Percentiles rank a stretch among this genome's conserved stretches.
These are phyloP conservation scores for Leccinum griseonigrum DNA, from an alignment of 1,284 basidiomycete genomes.

Conservation along the genomic window DNA sequence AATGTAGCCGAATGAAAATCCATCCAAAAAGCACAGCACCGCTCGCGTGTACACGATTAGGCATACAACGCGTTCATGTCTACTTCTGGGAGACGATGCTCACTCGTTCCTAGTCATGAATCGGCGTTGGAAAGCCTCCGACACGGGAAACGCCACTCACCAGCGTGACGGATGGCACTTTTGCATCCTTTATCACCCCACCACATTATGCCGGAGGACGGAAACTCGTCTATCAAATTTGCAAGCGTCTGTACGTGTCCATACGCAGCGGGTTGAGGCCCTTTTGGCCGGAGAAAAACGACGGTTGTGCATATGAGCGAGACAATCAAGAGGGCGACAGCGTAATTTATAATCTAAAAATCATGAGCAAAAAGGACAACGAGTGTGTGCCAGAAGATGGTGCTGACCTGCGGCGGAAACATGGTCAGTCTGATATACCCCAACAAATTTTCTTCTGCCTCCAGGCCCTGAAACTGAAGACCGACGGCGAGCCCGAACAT, in stretches of 20 bases:
- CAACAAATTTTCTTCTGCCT: no score
- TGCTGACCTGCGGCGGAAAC: no score
- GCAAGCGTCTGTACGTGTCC: constrained; percentile 34
- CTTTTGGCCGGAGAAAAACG: constrained; percentile 12
- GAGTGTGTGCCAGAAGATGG: no score
- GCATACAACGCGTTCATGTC: constrained; percentile 26
- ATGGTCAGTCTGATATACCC: no score
- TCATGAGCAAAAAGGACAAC: no score
- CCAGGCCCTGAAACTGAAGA: no score
- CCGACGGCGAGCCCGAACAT: no score
- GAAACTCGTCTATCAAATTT: constrained; percentile 11
- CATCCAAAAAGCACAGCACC: no score
- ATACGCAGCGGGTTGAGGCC: constrained; percentile 29
- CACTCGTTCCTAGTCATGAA: constrained; percentile 21
- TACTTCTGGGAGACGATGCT: constrained; percentile 21
- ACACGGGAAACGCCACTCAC: constrained; percentile 10
- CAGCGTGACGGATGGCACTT: constrained; percentile 15
- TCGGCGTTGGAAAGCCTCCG: not conserved
- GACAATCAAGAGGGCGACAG: constrained; percentile 15
- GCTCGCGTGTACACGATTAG: not conserved
- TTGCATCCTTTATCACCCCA: constrained; percentile 28
- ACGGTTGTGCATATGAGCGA: constrained; percentile 17
- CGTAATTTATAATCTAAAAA: no score
- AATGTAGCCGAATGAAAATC: no score
- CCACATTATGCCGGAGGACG: constrained; percentile 22